Conservation (phyloP, 306 rosid species). For the Rubus idaeus region DNA sequence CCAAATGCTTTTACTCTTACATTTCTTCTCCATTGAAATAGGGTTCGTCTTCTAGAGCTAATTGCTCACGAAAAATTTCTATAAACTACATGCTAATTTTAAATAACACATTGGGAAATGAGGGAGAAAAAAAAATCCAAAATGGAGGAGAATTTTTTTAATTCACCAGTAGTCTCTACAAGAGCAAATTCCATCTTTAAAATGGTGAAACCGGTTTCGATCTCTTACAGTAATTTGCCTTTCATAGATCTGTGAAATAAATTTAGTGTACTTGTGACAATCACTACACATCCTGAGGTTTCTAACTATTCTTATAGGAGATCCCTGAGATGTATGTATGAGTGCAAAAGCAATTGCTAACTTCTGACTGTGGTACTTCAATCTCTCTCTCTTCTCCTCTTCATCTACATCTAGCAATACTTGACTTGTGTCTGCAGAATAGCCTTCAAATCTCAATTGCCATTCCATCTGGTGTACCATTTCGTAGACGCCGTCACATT, state of each 20-base stretch:
- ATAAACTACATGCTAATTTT: neutral
- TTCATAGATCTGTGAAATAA: constrained; percentile 58
- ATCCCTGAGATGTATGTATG: constrained; percentile 59
- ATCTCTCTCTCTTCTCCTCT: constrained; percentile 76
- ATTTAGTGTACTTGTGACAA: constrained; percentile 75
- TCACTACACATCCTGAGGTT: constrained; percentile 78
- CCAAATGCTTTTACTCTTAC: neutral
- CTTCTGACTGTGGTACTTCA: constrained; percentile 81
- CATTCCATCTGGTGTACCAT: constrained; percentile 98
- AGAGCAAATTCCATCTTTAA: constrained; percentile 81
- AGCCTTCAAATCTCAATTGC: constrained; percentile 90
- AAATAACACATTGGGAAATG: neutral
- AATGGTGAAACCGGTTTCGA: constrained; percentile 73
- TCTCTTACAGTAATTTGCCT: constrained; percentile 71
- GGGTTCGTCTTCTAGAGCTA: neutral
- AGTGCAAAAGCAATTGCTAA: constrained; percentile 81
- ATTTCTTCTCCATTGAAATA: neutral
- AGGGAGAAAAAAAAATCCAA: neutral
- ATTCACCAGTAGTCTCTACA: constrained; percentile 78
- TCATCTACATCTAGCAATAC: constrained; percentile 70
- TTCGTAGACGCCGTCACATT: constrained; percentile 38
- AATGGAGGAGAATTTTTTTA: constrained; percentile 5
- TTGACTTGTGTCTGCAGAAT: constrained; percentile 66
- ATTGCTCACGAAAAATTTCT: neutral
- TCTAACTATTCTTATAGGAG: constrained; percentile 66